Evolutionary conservation across 2,329 filamentous ascomycete genomes (phyloP), one percentile per base, ranked within the genome.

Genomic region (Fusarium irregulare): DNA sequence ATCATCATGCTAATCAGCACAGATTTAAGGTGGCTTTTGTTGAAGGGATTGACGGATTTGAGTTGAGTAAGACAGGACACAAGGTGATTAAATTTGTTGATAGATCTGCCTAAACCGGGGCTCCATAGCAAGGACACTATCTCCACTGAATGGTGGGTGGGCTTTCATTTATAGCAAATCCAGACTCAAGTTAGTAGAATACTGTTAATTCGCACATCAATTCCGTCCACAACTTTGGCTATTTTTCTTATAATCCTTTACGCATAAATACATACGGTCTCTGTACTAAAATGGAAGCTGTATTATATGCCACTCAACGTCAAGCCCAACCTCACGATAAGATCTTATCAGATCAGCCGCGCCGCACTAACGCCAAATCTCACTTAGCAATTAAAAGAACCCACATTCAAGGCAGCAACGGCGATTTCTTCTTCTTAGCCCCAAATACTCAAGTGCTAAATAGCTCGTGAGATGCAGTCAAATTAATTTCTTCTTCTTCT

Each of bases 11-110:
- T 9, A 77, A 78, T 11, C 28, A 83, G 53, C 55, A 79, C 72
- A 45, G 81, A 66, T 50, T 78, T 18, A 46, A 59, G 64, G 32
- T 84, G 67, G 47, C 80, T 61, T 53, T 76, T 71, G 27, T 84
- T 64, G 10, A 79, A 23, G 64, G 83, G 76, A 18, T 81, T 73
- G n/a, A 68, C 75, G 67, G 59, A 0, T 77, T 78, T 53, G 67
- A 76, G 28, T 44, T 64, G 18, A 77, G 75, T 9, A 58, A 51
- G 16, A 76, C 76, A 0, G 74, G 76, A 0, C 55, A 63, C 3
- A 78, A 78, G 44, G 70, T 78, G 0, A 67, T 76, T 11, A 76
- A 72, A 16, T 78, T 76, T 53, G 41, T 78, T 12, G 76, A 79
- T 75, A 53, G 45, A 0, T 74, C 42, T 21, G 6, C 16, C 10